Conservation (phyloP, 116 monocot species). For the Zostera marina region DNA sequence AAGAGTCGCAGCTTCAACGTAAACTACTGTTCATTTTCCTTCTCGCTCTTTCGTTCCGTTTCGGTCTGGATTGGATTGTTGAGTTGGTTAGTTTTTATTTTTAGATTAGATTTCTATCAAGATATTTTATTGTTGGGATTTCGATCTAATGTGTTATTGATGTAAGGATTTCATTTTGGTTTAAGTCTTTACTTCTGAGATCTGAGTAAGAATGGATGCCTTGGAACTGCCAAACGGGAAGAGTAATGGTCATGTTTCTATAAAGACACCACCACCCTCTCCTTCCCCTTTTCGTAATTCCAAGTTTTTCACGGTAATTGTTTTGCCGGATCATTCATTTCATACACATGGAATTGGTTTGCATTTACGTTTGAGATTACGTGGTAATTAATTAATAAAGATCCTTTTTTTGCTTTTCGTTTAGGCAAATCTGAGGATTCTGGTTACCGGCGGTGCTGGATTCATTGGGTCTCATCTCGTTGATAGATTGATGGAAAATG, state of each 20-base stretch:
- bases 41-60: background rate
- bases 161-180: background rate
- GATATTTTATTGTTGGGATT: background rate
- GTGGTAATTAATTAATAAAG: background rate
- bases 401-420: background rate
- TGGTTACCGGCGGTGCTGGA: slow-evolving; percentile 14
- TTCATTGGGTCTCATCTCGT: slow-evolving; percentile 16
- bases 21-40: background rate
- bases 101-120: background rate
- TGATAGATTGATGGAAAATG: slow-evolving; percentile 15
- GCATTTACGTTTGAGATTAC: too few relatives aligned
- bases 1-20: background rate
- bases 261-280: slow-evolving; percentile 22
- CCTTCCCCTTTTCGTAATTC: slow-evolving; percentile 60
- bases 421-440: slow-evolving; percentile 11
- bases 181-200: background rate
- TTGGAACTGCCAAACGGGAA: slow-evolving; percentile 46
- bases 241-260: slow-evolving; percentile 15
- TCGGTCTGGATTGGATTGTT: background rate
- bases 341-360: background rate
- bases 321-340: background rate
- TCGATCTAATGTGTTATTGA: background rate
- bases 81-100: background rate
- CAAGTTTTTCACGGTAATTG: slow-evolving; percentile 57
- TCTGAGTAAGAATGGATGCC: slow-evolving; percentile 21